Base-by-base conservation (phyloP, 2,329 filamentous ascomycete species). In the Ophiosphaerella herpotricha region DNA sequence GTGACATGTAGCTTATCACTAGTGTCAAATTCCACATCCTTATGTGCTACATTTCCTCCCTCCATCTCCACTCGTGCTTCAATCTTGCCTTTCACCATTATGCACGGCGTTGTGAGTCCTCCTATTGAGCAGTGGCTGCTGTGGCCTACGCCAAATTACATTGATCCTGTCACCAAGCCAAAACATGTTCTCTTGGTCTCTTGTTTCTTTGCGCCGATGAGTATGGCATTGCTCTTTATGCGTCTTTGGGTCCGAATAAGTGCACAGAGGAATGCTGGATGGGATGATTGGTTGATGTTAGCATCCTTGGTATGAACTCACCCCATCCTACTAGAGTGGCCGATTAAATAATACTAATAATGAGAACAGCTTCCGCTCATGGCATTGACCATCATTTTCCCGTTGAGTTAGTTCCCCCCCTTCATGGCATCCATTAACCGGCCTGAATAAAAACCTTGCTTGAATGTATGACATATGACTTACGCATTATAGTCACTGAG, bases 281-380 rank as follows among this genome's bases (percentile, higher is more conserved):
- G 44, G 54, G 64, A 66, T 39, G 64, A 67, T 37, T 64, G 57
- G 58, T 39, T 64, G 34, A 66, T 66, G 62, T 9, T 64, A 11
- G 51, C 50, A 38, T 52, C 64, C 14, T 49, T 50, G 35, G 61
- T 64, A 40, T 41, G 54, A 48, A 29, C 26, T 2, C 26, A 29
- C 14, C 5, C 2, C 14, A 34, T 1, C 6, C 9, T 18, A 33
- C 8, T 11, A 7, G 9, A 16, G n/a, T 2, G 21, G 8, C 8
- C 12, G 13, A 2, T 35, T 2, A 32, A 16, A 35, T 43, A 3
- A 16, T 5, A 33, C 23, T 49, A n/a, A 50, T 18, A 18, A n/a
- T 8, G 13, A 16, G 31, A 9, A 24, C 23, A 61, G 57, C 38
- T 53, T 31, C 48, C 53, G 11, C 41, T 57, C 9, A 48, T 55